phyloP scores from a whole-genome alignment of 805 yeast genomes.

The Yueomyces sp. region DNA sequence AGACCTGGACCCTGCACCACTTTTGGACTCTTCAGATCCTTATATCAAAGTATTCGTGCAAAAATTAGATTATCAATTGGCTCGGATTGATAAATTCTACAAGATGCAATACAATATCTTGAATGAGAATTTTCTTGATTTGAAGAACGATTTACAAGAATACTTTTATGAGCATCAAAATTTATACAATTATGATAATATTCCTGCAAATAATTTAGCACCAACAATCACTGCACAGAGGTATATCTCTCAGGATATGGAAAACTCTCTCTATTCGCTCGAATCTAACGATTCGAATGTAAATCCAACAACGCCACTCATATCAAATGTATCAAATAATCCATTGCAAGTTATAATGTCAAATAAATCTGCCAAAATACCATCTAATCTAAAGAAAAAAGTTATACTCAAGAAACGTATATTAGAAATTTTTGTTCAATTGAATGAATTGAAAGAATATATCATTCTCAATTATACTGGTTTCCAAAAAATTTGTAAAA shows the following conservation, averaged over 20 bases:
- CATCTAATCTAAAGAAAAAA: slow-evolving; percentile 16
- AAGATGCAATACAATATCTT: slow-evolving; percentile 40
- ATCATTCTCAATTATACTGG: slow-evolving; percentile 81
- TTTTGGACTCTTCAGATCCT: slow-evolving; percentile 9
- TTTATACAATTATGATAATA: too few relatives aligned
- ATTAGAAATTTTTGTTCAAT: slow-evolving; percentile 51
- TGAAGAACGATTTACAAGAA: slow-evolving; percentile 49
- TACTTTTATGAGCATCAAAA: slow-evolving; percentile 10
- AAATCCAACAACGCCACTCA: neutral
- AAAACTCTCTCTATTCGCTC: slow-evolving; percentile 1
- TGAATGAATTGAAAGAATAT: slow-evolving; percentile 74
- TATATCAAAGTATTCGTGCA: slow-evolving; percentile 48
- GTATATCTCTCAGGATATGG: neutral
- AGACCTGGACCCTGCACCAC: slow-evolving; percentile 7
- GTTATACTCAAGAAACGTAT: slow-evolving; percentile 58
- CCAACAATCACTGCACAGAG: neutral
- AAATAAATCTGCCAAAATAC: neutral
- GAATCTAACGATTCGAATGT: slow-evolving; percentile 1
- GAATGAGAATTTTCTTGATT: slow-evolving; percentile 31
- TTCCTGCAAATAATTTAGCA: neutral
- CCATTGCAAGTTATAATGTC: neutral
- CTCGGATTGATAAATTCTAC: slow-evolving; percentile 67
- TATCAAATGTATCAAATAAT: neutral
- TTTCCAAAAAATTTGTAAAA: slow-evolving; percentile 77
- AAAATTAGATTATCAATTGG: slow-evolving; percentile 67